Percentiles rank a stretch among this genome's conserved stretches.
These are phyloP conservation scores for Sabuloglossum arenarium DNA, from an alignment of 495 filamentous ascomycete species.

Conservation along the genomic window DNA sequence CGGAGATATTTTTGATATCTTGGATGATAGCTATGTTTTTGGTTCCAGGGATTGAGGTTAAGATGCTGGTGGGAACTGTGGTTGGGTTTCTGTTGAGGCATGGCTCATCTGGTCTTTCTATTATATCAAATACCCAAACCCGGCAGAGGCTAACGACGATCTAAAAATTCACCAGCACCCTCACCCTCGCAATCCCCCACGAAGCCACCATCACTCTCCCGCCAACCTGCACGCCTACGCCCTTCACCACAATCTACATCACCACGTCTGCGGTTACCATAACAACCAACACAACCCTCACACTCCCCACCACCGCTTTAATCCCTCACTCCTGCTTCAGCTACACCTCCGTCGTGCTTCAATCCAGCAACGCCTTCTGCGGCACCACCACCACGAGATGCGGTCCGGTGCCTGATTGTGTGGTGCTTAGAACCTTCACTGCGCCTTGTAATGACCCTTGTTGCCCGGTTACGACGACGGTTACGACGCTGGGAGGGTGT, in stretches of 20 bases:
- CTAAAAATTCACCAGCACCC: no score
- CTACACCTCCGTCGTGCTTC: neutral
- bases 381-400: neutral
- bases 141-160: no score
- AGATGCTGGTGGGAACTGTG: no score
- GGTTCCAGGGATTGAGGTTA: no score
- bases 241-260: neutral
- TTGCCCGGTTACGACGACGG: neutral
- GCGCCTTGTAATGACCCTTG: neutral
- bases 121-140: no score
- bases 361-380: neutral
- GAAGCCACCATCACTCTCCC: no score
- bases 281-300: neutral
- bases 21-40: no score
- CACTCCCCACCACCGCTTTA: neutral
- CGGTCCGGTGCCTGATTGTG: neutral
- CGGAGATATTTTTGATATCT: no score
- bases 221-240: neutral
- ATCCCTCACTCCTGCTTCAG: neutral
- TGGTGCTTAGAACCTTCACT: neutral
- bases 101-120: no score
- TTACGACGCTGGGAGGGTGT: neutral
- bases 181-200: no score
- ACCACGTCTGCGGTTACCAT: neutral
- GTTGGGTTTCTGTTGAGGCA: no score